A percentile compares a stretch with the other conserved stretches of the same genome.
Conservation (phyloP, 805 yeast species). For the Hanseniaspora lindneri region DNA sequence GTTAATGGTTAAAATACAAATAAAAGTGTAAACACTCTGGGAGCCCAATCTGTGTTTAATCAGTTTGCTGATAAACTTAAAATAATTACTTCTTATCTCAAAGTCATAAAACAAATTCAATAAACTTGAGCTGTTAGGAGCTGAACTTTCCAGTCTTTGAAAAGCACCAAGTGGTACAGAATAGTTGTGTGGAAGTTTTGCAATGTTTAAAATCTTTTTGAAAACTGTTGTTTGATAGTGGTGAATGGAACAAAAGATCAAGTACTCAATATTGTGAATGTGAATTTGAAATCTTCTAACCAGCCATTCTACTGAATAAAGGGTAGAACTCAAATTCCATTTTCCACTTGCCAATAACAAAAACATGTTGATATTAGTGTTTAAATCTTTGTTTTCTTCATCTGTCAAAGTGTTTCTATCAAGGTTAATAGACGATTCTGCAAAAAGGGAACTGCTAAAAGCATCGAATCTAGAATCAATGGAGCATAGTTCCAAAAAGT, state of each 20-base stretch:
- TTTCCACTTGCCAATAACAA: slow-evolving; percentile 63
- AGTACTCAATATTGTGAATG: slow-evolving; percentile 59
- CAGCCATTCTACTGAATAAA: slow-evolving; percentile 87
- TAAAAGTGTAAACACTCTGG: slow-evolving; percentile 42
- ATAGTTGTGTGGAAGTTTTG: slow-evolving; percentile 70
- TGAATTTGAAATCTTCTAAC: slow-evolving; percentile 83
- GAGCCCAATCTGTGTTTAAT: slow-evolving; percentile 27
- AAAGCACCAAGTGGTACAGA: slow-evolving; percentile 52
- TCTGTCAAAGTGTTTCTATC: slow-evolving; percentile 75
- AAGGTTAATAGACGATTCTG: slow-evolving; percentile 63
- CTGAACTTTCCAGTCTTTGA: slow-evolving; percentile 43
- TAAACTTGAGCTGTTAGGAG: slow-evolving; percentile 57
- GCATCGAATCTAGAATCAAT: slow-evolving; percentile 64
- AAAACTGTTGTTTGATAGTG: slow-evolving; percentile 66
- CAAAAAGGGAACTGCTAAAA: slow-evolving; percentile 63
- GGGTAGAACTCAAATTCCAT: slow-evolving; percentile 60
- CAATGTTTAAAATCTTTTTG: slow-evolving; percentile 59
- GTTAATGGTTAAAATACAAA: slow-evolving; percentile 35
- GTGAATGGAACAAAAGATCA: slow-evolving; percentile 67
- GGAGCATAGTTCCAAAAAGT: slow-evolving; percentile 56
- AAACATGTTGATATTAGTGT: slow-evolving; percentile 63
- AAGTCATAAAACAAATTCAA: slow-evolving; percentile 62
- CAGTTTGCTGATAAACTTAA: slow-evolving; percentile 36
- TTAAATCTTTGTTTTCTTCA: slow-evolving; percentile 64
- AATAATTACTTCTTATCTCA: slow-evolving; percentile 55